phyloP scores from a whole-genome alignment of 495 filamentous ascomycete genomes.

The Trichoderma erinaceum region DNA sequence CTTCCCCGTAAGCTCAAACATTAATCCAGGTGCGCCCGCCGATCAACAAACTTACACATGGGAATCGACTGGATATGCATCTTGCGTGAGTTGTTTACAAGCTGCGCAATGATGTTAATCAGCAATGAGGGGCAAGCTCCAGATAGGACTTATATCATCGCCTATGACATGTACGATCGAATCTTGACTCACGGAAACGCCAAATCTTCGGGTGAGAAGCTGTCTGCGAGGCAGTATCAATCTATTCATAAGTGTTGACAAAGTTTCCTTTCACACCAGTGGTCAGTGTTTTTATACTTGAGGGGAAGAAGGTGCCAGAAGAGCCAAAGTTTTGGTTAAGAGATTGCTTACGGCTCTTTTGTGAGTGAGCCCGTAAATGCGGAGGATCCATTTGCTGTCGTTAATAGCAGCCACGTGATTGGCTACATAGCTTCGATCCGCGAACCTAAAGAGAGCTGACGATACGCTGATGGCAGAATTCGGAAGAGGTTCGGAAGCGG shows the following conservation, averaged over 20 bases:
- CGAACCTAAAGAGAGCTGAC: constrained; percentile 14
- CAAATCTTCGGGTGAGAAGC: not conserved
- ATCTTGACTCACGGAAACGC: not conserved
- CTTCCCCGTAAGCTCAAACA: not conserved
- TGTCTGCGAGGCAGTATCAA: not conserved
- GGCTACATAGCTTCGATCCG: not conserved
- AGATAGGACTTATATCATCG: not conserved
- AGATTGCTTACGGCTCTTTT: not conserved
- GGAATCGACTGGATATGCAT: constrained; percentile 99
- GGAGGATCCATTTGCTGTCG: not conserved
- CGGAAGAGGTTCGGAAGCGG: constrained; percentile 19
- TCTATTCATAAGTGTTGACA: not conserved
- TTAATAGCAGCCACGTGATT: constrained; percentile 9
- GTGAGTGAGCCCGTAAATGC: constrained; percentile 1
- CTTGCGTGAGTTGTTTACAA: constrained; percentile 32
- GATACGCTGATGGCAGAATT: constrained; percentile 19
- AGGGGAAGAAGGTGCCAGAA: not conserved
- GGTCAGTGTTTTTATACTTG: not conserved
- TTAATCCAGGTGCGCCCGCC: not conserved
- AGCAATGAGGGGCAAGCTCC: constrained; percentile 12
- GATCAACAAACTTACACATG: constrained; percentile 71
- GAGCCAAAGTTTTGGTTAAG: not conserved
- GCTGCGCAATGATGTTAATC: constrained; percentile 21
- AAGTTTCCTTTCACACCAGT: not conserved
- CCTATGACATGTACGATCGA: not conserved